phyloP scores from a whole-genome alignment of 2,329 filamentous ascomycete species.

The Colletotrichum neosansevieriae region DNA sequence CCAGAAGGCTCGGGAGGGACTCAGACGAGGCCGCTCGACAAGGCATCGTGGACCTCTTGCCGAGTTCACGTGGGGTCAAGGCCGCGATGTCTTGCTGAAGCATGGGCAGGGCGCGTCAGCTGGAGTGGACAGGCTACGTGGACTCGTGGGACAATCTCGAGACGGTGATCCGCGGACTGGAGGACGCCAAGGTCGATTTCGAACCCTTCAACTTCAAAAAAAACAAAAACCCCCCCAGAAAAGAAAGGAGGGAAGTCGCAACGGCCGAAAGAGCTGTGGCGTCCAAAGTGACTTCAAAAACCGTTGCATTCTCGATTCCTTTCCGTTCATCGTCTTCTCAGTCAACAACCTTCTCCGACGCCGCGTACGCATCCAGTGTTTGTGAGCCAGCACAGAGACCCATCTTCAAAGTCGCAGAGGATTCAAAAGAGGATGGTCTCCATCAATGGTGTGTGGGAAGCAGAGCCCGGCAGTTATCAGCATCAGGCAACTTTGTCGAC shows the following conservation, averaged over 20 bases:
- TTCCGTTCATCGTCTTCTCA: no score
- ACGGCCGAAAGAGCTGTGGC: background rate
- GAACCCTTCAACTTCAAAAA: constrained; percentile 5
- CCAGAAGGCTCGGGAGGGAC: constrained; percentile 49
- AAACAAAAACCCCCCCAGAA: no score
- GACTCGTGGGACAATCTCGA: constrained; percentile 17
- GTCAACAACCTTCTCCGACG: background rate
- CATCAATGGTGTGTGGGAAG: background rate
- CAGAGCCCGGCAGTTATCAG: constrained; percentile 6
- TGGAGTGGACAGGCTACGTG: constrained; percentile 54
- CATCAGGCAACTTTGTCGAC: constrained; percentile 5
- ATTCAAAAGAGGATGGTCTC: background rate
- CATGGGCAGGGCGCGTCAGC: constrained; percentile 58
- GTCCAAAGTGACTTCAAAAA: constrained; percentile 7
- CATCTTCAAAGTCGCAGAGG: background rate
- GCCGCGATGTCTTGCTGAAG: constrained; percentile 54
- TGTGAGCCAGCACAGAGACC: background rate
- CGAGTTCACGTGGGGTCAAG: constrained; percentile 56
- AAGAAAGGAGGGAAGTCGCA: background rate
- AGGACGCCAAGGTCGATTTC: constrained; percentile 45
- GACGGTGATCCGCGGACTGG: constrained; percentile 46
- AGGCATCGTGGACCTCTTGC: constrained; percentile 57
- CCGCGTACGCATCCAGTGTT: background rate
- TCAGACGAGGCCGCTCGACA: constrained; percentile 51
- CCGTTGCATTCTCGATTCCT: background rate